These are phyloP conservation scores for Mediolabrus comicus DNA, from an alignment of 108 stramenopile species.

Conservation along the genomic window DNA sequence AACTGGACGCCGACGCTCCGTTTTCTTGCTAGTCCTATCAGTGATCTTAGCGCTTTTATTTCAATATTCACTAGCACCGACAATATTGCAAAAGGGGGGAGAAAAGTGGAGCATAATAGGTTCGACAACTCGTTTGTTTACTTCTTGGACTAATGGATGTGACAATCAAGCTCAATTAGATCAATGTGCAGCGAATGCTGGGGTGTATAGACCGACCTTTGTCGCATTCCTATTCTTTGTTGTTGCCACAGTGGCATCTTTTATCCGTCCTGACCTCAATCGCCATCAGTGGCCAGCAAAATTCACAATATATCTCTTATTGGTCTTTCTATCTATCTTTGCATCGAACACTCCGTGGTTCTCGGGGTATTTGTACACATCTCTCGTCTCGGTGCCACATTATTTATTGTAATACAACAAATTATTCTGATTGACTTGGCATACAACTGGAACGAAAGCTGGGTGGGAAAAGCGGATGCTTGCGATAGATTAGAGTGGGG, in stretches of 20 bases:
- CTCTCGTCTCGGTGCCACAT: conserved; percentile 62
- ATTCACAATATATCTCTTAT: conserved; percentile 65
- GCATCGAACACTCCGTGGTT: conserved; percentile 62
- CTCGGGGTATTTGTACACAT: conserved; percentile 60
- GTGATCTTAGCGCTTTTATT: conserved; percentile 65
- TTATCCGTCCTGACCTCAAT: conserved; percentile 54
- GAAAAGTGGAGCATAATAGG: conserved; percentile 65
- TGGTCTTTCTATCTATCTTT: conserved; percentile 58
- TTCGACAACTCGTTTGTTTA: conserved; percentile 43
- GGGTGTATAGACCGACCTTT: conserved; percentile 79
- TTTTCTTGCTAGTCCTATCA: conserved; percentile 60
- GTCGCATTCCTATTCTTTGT: conserved; percentile 66
- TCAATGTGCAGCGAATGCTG: conserved; percentile 79
- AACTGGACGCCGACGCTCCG: conserved; percentile 82
- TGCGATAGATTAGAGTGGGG: conserved; percentile 73
- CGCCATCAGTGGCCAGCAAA: conserved; percentile 81
- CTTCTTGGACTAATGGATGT: conserved; percentile 72
- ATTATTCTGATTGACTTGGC: conserved; percentile 86
- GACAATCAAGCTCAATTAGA: conserved; percentile 12
- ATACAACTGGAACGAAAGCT: conserved; percentile 85
- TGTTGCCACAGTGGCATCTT: conserved; percentile 56
- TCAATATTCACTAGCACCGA: conserved; percentile 77
- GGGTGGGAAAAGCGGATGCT: conserved; percentile 78
- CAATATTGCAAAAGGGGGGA: conserved; percentile 44
- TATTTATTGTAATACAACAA: conserved; percentile 79